Conservation (phyloP, 176 grass and related monocot species). For the Canna indica region DNA sequence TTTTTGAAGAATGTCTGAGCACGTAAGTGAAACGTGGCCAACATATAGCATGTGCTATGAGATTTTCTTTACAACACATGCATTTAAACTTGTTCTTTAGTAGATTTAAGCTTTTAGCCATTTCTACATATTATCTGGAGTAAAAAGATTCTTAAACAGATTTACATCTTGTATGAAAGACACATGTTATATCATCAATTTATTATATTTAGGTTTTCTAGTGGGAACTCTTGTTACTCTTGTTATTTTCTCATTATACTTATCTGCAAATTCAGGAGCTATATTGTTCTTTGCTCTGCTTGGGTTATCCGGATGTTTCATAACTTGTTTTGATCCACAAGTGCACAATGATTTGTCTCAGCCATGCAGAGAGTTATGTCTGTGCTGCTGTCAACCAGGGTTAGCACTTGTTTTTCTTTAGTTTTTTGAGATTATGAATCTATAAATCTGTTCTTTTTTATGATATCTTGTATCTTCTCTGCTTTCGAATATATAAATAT, state of each 20-base stretch:
- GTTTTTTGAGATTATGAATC: background rate
- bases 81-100: background rate
- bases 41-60: background rate
- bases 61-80: background rate
- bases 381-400: constrained; percentile 98
- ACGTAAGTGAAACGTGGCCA: no score
- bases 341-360: constrained; percentile 86
- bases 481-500: background rate
- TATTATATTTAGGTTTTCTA: background rate
- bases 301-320: constrained; percentile 90
- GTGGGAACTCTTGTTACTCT: background rate
- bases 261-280: constrained; percentile 41
- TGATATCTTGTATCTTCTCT: background rate
- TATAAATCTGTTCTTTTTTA: background rate
- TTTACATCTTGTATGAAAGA: background rate
- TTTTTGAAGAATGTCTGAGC: background rate
- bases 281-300: constrained; percentile 89
- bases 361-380: constrained; percentile 90
- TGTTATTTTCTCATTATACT: background rate
- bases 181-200: background rate
- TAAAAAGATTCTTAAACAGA: background rate
- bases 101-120: no score
- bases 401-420: constrained; percentile 13
- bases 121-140: background rate
- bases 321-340: constrained; percentile 94